phyloP scores from a whole-genome alignment of 1,139 yeast genomes.

The Lodderomyces pseudojiufengensis region DNA sequence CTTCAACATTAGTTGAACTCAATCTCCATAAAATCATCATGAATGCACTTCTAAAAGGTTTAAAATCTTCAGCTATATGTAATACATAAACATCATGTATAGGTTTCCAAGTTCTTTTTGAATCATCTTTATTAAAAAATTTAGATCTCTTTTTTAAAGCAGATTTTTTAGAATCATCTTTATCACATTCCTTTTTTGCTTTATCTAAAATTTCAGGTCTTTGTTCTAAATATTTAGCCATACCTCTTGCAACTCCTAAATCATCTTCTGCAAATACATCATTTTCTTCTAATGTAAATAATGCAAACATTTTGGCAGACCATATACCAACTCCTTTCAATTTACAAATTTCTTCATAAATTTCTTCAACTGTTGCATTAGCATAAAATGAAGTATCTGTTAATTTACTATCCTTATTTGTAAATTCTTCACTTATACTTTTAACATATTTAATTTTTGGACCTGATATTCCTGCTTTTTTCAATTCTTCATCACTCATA shows the following conservation, averaged over 20 bases:
- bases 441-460: constrained; percentile 65
- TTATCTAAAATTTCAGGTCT: constrained; percentile 50
- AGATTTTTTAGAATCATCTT: constrained; percentile 26
- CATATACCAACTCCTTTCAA: constrained; percentile 86
- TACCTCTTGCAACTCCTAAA: constrained; percentile 81
- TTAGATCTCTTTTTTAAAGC: constrained; percentile 34
- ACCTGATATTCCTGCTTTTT: constrained; percentile 67
- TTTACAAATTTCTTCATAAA: constrained; percentile 51
- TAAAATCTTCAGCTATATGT: constrained; percentile 52
- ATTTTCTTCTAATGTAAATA: constrained; percentile 62
- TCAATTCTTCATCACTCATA: constrained; percentile 43
- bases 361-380: constrained; percentile 38
- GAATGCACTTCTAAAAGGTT: constrained; percentile 66
- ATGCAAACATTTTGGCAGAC: constrained; percentile 86
- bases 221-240: constrained; percentile 55
- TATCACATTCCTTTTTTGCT: constrained; percentile 31
- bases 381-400: constrained; percentile 37
- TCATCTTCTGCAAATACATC: constrained; percentile 79
- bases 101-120: constrained; percentile 55
- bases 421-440: constrained; percentile 58
- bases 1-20: constrained; percentile 55
- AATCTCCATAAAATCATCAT: constrained; percentile 77
- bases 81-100: constrained; percentile 57
- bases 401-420: constrained; percentile 33
- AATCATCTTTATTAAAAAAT: constrained; percentile 34